Evolutionary conservation across 345 rosid species (phyloP).

Genomic region (Eucalyptus viminalis): DNA sequence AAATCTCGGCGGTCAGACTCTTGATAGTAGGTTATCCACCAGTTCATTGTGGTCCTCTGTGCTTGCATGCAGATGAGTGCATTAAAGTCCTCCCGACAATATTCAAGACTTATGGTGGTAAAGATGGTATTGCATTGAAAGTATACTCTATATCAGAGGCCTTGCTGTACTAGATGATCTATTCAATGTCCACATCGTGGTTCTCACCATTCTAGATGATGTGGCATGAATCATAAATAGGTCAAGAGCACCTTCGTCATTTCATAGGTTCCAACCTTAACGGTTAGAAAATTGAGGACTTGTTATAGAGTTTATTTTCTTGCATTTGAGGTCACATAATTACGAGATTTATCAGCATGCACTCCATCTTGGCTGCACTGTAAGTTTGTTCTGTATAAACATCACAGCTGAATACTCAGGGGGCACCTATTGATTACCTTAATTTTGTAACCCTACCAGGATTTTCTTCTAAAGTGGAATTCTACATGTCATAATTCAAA

Average conservation of each 20-base stretch:
- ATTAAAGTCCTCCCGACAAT: background rate
- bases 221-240: background rate
- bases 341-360: background rate
- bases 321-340: background rate
- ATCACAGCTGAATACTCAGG: background rate
- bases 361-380: background rate
- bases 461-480: background rate
- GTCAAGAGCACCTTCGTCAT: background rate
- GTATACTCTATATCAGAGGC: background rate
- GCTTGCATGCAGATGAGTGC: background rate
- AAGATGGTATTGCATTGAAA: background rate
- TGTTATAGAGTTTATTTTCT: background rate
- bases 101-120: background rate
- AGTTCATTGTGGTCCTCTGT: background rate
- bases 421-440: background rate
- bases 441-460: background rate
- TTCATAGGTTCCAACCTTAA: background rate
- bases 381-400: background rate
- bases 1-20: background rate
- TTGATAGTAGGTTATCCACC: background rate
- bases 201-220: background rate
- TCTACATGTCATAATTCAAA: background rate
- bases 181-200: background rate
- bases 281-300: background rate
- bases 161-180: background rate